Percentiles rank a stretch among this genome's conserved stretches.
phyloP scores from a whole-genome alignment of 352 stramenopile species.

The Phytophthora hybrid region DNA sequence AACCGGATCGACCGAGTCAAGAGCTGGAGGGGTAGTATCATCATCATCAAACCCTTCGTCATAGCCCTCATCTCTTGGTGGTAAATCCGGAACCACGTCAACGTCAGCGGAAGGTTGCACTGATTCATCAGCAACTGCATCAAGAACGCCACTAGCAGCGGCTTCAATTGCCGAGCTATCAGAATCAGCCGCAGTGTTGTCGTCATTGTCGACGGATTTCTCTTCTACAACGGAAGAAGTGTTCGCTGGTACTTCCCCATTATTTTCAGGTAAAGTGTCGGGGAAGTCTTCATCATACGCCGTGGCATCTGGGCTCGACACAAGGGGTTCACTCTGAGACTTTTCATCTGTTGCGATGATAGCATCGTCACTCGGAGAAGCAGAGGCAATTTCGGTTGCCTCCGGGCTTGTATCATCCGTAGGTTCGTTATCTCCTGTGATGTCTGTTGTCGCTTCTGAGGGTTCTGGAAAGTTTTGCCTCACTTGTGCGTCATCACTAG shows the following conservation, averaged over 20 bases:
- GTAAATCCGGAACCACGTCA: neutral
- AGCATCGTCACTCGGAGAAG: slow-evolving; percentile 1
- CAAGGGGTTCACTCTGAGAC: neutral
- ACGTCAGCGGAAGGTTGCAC: neutral
- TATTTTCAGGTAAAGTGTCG: neutral
- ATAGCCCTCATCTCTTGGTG: slow-evolving; percentile 27
- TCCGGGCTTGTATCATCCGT: neutral
- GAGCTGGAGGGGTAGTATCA: neutral
- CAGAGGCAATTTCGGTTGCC: neutral
- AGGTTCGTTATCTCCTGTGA: neutral
- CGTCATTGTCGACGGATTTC: neutral
- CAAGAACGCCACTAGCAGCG: neutral
- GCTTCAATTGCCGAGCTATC: slow-evolving; percentile 6
- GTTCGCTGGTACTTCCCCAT: slow-evolving; percentile 5
- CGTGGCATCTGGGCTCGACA: slow-evolving; percentile 3
- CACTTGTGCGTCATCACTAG: neutral
- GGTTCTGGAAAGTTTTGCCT: neutral
- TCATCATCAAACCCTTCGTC: slow-evolving; percentile 49
- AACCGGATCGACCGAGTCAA: slow-evolving; percentile 3
- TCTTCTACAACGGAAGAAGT: neutral
- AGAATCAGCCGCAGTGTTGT: neutral
- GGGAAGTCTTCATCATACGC: slow-evolving; percentile 29
- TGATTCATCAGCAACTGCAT: neutral
- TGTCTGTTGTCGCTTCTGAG: neutral
- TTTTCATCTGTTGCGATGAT: neutral